Evolutionary conservation across 345 rosid genomes (phyloP), one percentile per base, ranked within the genome.

Genomic region (Syzygium grande): DNA sequence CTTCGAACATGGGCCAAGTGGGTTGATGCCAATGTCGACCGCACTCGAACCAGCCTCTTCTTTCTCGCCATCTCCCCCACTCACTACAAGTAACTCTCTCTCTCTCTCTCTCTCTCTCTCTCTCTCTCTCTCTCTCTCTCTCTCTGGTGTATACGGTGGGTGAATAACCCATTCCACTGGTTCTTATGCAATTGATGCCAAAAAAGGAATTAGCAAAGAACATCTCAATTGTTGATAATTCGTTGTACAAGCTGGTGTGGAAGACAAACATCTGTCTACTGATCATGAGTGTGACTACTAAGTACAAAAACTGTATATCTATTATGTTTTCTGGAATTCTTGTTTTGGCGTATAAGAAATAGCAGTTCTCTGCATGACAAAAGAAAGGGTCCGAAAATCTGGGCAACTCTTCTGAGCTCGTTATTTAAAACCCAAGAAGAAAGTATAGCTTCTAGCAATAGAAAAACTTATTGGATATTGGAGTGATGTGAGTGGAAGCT

Each of bases 61-160:
- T 95, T 96, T 92, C 95, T 92, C 87, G 94, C 98, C 43, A 95
- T 95, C 84, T 98, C 99, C 87, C 99, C 99, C 10, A 93, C 98
- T 34, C 99, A 97, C 85, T 95, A 95, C 96, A 87, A 96, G 99
- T 98, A 93, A 53, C 5, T 73, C 14, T 68, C 79, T 17, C 79
- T 65, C 11, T 29, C 38, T 65, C 43, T 65, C 78, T 65, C 58
- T 19, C 58, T 54, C 58, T 19, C 56, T 19, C 56, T 54, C 23
- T 52, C 53, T 52, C 46, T 43, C 46, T 43, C 46, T 43, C 46
- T 43, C 46, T 43, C 46, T 43, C 46, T 43, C 68, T 6, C 34
- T 61, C 68, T n/a, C n/a, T n/a, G n/a, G n/a, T 61, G 4, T n/a
- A 6, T 52, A 52, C 54, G 14, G 54, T 52, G 17, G 16, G 54